Conservation (phyloP, 2,329 filamentous ascomycete species). For the Monilinia fructigena region DNA sequence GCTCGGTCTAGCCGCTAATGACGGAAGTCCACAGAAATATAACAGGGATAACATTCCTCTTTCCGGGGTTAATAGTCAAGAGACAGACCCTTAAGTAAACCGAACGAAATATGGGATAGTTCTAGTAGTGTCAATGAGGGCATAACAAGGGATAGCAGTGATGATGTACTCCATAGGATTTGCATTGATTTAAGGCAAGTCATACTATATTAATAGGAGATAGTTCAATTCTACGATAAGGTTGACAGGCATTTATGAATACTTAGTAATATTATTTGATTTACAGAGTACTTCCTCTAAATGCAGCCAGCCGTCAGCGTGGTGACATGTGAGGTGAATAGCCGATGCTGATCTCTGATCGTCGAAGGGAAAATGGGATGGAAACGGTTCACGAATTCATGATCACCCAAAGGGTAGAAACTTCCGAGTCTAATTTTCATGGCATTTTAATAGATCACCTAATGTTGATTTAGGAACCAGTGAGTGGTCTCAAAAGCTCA, state of each 20-base stretch:
- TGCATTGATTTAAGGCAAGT: too few species aligned
- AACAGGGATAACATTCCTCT: background rate
- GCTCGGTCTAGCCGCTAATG: background rate
- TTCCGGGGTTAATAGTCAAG: background rate
- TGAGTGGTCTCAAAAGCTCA: background rate
- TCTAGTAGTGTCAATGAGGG: background rate
- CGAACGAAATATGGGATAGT: background rate
- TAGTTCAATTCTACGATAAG: background rate
- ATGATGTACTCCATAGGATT: background rate
- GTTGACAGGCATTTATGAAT: background rate
- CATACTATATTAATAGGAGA: background rate
- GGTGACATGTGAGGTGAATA: background rate
- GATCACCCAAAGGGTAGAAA: slow-evolving; percentile 18
- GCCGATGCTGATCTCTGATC: background rate
- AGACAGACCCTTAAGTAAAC: background rate
- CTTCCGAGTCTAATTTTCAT: slow-evolving; percentile 10
- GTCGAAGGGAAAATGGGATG: slow-evolving; percentile 7
- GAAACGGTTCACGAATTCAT: background rate
- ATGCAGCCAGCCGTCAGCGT: background rate
- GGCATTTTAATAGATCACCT: background rate
- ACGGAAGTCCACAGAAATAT: background rate
- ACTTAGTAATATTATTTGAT: background rate
- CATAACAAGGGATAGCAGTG: background rate
- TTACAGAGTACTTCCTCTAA: background rate
- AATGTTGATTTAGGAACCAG: background rate